Evolutionary conservation across 2,329 filamentous ascomycete species (phyloP), one percentile per base, ranked within the genome.

Genomic region (Tetracladium maxilliforme): DNA sequence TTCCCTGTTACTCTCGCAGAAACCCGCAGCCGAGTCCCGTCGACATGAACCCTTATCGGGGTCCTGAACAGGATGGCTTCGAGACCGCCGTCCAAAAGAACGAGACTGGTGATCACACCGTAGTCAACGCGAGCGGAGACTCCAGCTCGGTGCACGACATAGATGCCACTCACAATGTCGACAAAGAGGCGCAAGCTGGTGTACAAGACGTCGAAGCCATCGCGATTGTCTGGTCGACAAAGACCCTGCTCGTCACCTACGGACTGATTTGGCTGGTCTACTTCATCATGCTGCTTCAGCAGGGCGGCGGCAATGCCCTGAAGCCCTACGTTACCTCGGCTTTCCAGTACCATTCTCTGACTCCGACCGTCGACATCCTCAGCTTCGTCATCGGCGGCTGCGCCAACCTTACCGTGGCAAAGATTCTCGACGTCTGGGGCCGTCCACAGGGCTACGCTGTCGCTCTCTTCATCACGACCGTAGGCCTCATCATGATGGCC

Each of bases 401-500:
- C n/a, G 57, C 64, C 29, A 73, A 74, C 40, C 59, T 77, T 7
- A 66, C 72, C 2, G 59, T 74, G 34, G 71, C 74, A 26, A 79
- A 78, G 44, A 52, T 77, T 11, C 56, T 77, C 26, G 69, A 80
- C 47, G 56, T 74, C 19, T 79, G 69, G 56, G 74, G 72, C 29
- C 67, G 74, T 19, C 63, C 71, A 9, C 63, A 76, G 40, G 73
- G 69, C 10, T 65, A 74, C 36, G 44, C 60, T 14, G 30, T 72
- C 19, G 64, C 64, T 37, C 48, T 70, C 3, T 27, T 54, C 8
- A 47, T 66, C 27, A 61, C 60, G 39, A 52, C 61, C 6, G 23
- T 62, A 23, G 58, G 57, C 12, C 56, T 77, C 26, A 56, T 74
- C 32, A 63, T 82, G 49, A 77, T 78, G 55, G 77, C 77, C 8